phyloP scores from a whole-genome alignment of 2,329 filamentous ascomycete species.

The Metarhizium brunneum region DNA sequence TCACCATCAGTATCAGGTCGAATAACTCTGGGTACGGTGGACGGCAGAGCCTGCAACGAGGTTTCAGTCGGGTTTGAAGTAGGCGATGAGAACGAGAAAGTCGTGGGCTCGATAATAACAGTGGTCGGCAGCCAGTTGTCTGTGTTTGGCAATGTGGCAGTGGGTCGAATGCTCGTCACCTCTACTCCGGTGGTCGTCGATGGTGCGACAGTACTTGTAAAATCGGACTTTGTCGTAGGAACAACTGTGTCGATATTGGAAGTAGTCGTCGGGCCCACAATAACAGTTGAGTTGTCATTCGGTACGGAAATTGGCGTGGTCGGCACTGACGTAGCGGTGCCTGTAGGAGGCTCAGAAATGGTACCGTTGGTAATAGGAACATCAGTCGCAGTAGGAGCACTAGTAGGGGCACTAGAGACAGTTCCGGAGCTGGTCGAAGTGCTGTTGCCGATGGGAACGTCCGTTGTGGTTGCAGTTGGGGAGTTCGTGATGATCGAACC shows the following conservation, averaged over 20 bases:
- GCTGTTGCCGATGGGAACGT: conserved; percentile 6
- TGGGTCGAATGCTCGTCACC: conserved; percentile 32
- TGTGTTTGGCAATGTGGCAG: conserved; percentile 33
- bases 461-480: not conserved
- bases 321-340: not conserved
- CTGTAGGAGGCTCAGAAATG: not conserved
- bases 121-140: conserved; percentile 48
- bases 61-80: conserved; percentile 28
- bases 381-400: not conserved
- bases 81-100: conserved; percentile 23
- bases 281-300: conserved; percentile 5
- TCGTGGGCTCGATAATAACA: conserved; percentile 45
- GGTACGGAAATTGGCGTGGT: conserved; percentile 1
- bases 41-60: conserved; percentile 47
- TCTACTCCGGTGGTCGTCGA: conserved; percentile 7
- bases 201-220: conserved; percentile 7
- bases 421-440: conserved; percentile 2
- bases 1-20: conserved; percentile 52
- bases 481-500: conserved; percentile 4
- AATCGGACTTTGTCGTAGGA: conserved; percentile 11
- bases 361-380: conserved; percentile 6
- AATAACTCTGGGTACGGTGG: conserved; percentile 64
- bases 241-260: not conserved
- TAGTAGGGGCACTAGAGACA: not conserved
- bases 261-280: not conserved